Percentiles rank a stretch among this genome's conserved stretches.
phyloP scores from a whole-genome alignment of 257 asterid species.

The Ajuga chamaepitys region DNA sequence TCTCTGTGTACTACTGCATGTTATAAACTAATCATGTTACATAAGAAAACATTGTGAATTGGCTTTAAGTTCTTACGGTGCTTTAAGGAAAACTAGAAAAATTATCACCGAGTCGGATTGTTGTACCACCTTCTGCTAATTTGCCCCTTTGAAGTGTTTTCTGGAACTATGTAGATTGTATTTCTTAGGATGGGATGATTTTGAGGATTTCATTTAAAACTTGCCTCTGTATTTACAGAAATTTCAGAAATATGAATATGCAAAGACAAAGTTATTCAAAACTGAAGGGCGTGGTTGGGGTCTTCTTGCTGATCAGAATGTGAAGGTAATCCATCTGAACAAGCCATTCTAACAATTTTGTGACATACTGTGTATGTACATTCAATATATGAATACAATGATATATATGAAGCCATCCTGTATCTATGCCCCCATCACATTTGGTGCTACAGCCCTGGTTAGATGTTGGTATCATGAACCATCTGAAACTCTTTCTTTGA shows the following conservation, averaged over 20 bases:
- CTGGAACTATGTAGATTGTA: slow-evolving; percentile 1
- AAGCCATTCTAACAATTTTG: slow-evolving; percentile 1
- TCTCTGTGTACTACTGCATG: neutral
- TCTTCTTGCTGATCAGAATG: slow-evolving; percentile 62
- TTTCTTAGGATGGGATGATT: slow-evolving; percentile 1
- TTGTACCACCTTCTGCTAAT: neutral
- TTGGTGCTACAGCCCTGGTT: neutral
- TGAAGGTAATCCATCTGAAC: slow-evolving; percentile 47
- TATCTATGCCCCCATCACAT: slow-evolving; percentile 2
- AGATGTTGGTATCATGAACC: neutral
- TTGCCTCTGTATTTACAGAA: slow-evolving; percentile 37
- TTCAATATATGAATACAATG: neutral
- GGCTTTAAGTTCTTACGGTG: neutral
- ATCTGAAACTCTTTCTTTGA: neutral
- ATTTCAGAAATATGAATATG: slow-evolving; percentile 75
- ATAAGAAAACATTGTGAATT: neutral
- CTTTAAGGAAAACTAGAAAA: neutral
- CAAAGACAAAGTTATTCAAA: slow-evolving; percentile 63
- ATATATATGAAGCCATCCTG: slow-evolving; percentile 3
- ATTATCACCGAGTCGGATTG: neutral
- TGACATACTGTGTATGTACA: neutral
- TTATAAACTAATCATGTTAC: no score
- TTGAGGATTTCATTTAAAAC: slow-evolving; percentile 17
- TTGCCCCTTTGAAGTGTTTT: neutral
- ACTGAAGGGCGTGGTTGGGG: slow-evolving; percentile 99